Evolutionary conservation across 805 yeast genomes (phyloP), one percentile per base, ranked within the genome.

Genomic region (Barnettozyma californica): DNA sequence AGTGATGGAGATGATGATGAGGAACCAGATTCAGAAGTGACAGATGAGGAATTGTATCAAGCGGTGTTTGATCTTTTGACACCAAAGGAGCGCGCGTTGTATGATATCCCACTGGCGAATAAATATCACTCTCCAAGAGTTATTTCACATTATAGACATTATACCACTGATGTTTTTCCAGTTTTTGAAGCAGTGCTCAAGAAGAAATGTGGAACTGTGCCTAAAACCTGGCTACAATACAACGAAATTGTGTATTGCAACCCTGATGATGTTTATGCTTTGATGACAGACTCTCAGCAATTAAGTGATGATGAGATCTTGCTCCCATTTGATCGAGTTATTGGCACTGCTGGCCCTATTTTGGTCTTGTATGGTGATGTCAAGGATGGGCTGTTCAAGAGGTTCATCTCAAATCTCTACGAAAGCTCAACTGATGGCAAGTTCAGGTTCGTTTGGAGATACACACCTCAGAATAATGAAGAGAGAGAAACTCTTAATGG

Each of bases 201-300:
- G 43, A 50, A 51, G 57, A 52, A 52, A 45, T 47, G 64, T 39
- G 58, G 52, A n/a, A 14, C 48, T 25, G 47, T 58, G 2, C 62
- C 70, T 6, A 58, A 55, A 5, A 70, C 79, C 1, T 83, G 87
- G 76, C 62, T 81, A 8, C 59, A 68, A 48, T 73, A 73, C 53
- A 80, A 83, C 49, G 77, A 77, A 43, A 70, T 71, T 23, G 62
- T 74, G 2, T 84, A 83, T 59, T 82, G 90, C 57, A 77, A 83
- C 9, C 69, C 83, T 3, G 87, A 80, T 47, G 95, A 85, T 49
- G 75, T 89, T 1, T 94, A 79, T 63, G 95, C 97, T 3, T 70
- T 94, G 48, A 83, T 84, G 62, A 77, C 88, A 0, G 69, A 70
- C 23, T 56, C 61, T 0, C 36, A 50, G 14, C 11, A n/a, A 6